Evolutionary conservation across 2,329 filamentous ascomycete species (phyloP).

Genomic region (Simplicillium sp.): DNA sequence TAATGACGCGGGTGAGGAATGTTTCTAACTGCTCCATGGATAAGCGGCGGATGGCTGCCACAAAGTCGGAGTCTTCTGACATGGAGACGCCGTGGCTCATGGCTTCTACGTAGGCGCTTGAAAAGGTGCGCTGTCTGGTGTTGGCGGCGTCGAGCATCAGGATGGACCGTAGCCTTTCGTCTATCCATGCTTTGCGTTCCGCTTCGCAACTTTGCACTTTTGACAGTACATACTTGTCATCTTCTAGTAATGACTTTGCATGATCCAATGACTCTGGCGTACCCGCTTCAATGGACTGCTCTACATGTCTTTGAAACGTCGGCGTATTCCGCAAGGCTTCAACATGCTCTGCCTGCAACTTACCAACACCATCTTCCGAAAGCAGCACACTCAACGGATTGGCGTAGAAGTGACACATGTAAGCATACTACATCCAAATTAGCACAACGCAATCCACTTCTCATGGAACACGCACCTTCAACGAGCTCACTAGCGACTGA

Average conservation of each 20-base stretch:
- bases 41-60: constrained; percentile 51
- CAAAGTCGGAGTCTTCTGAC: constrained; percentile 42
- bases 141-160: constrained; percentile 32
- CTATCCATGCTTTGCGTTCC: constrained; percentile 25
- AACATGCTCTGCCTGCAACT: constrained; percentile 50
- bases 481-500: constrained; percentile 58
- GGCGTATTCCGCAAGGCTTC: constrained; percentile 58
- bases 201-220: constrained; percentile 23
- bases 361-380: constrained; percentile 16
- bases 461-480: constrained; percentile 41
- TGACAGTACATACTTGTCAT: constrained; percentile 44
- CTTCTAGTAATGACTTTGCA: constrained; percentile 42
- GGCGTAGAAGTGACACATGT: constrained; percentile 80
- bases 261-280: constrained; percentile 32
- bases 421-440: constrained; percentile 54
- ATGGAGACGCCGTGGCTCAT: constrained; percentile 45
- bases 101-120: constrained; percentile 50
- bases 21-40: constrained; percentile 19
- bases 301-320: constrained; percentile 54
- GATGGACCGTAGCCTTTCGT: constrained; percentile 38
- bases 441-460: neutral
- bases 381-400: constrained; percentile 63
- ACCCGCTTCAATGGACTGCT: constrained; percentile 33
- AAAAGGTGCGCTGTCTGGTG: constrained; percentile 30
- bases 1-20: constrained; percentile 16